Evolutionary conservation across 2,329 filamentous ascomycete species (phyloP).

Genomic region (Fusarium continuum): DNA sequence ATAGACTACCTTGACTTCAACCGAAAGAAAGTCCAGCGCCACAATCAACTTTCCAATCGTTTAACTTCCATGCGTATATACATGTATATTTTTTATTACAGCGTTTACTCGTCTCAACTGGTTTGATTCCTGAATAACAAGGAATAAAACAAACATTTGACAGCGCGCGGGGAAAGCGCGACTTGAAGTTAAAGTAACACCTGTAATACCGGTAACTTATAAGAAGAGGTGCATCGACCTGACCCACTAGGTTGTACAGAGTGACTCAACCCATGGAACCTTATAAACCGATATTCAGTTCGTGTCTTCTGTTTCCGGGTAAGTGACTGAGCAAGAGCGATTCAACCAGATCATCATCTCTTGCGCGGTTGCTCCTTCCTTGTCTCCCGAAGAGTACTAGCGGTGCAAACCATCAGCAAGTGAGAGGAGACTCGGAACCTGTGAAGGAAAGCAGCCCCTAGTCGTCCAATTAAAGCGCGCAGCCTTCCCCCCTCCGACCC

Average conservation of each 20-base stretch:
- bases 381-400: constrained; percentile 25
- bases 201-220: no score
- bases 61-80: not conserved
- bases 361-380: constrained; percentile 15
- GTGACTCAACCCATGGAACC: no score
- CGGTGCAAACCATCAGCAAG: constrained; percentile 33
- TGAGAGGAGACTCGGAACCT: constrained; percentile 34
- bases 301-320: not conserved
- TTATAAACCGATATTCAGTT: not conserved
- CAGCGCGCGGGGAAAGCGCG: constrained; percentile 13
- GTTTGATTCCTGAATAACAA: constrained; percentile 27
- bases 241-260: no score
- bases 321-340: constrained; percentile 8
- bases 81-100: no score
- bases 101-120: not conserved
- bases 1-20: no score
- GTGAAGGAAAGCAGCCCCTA: constrained; percentile 25
- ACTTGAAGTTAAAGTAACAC: not conserved
- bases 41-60: not conserved
- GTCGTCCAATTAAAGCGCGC: constrained; percentile 38
- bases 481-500: constrained; percentile 36
- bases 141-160: constrained; percentile 10
- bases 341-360: constrained; percentile 7
- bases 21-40: no score
- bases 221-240: no score